These are phyloP conservation scores for Aureoboletus auriporus DNA, from an alignment of 768 basidiomycete species.

Conservation along the genomic window DNA sequence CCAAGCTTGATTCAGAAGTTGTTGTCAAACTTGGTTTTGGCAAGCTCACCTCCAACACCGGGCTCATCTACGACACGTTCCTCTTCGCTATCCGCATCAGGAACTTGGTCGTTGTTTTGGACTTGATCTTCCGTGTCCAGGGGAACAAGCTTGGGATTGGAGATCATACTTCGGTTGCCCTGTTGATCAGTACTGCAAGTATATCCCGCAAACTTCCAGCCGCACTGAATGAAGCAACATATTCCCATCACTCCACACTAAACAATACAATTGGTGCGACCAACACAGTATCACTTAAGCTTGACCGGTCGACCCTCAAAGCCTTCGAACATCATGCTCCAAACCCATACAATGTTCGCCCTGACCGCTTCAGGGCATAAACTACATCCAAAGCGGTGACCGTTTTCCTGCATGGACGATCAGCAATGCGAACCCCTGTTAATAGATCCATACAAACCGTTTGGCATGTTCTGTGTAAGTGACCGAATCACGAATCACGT, in stretches of 20 bases:
- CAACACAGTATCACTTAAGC: too few relatives aligned
- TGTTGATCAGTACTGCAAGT: not conserved
- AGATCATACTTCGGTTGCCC: constrained; percentile 12
- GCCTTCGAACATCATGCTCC: constrained; percentile 42
- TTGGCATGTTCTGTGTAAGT: constrained; percentile 94
- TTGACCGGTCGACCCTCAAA: too few relatives aligned
- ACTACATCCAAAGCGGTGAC: constrained; percentile 85
- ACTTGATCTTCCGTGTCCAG: constrained; percentile 11
- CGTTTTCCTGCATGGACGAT: constrained; percentile 45
- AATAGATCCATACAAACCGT: constrained; percentile 31
- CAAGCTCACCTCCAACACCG: constrained; percentile 25
- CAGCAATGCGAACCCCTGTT: not conserved
- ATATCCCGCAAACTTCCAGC: too few relatives aligned
- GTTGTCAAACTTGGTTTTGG: not conserved
- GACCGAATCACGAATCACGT: constrained; percentile 79
- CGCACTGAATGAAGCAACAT: too few relatives aligned
- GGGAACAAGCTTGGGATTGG: constrained; percentile 9
- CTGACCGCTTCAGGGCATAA: constrained; percentile 69
- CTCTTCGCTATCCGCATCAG: constrained; percentile 31
- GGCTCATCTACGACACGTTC: constrained; percentile 27
- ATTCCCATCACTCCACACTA: too few relatives aligned
- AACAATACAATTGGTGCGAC: too few relatives aligned
- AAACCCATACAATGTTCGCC: constrained; percentile 78
- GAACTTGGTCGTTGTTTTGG: constrained; percentile 16
- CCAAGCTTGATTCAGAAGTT: not conserved